These are phyloP conservation scores for Sesbania bispinosa DNA, from an alignment of 306 rosid species.

Conservation along the genomic window DNA sequence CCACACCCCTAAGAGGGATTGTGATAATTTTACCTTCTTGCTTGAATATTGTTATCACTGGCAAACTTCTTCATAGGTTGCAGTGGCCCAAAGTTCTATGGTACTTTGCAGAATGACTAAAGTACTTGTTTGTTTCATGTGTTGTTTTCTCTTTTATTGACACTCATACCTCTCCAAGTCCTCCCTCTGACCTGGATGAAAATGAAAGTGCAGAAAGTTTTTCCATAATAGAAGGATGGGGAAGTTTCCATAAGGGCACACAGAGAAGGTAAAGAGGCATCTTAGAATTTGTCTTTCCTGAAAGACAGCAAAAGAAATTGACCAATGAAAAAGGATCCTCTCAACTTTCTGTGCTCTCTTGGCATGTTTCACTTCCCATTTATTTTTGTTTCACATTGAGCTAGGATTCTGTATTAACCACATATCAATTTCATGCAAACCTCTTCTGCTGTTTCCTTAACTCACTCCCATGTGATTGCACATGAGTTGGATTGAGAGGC, in stretches of 20 bases:
- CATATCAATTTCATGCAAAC: conserved; percentile 33
- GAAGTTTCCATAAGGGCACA: conserved; percentile 43
- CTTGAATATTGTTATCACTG: conserved; percentile 21
- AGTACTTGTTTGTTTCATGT: conserved; percentile 60
- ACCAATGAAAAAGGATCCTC: conserved; percentile 42
- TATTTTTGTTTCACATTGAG: conserved; percentile 34
- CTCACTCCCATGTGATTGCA: conserved; percentile 47
- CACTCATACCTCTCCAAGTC: conserved; percentile 40
- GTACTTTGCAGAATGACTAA: conserved; percentile 39
- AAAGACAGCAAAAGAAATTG: conserved; percentile 44
- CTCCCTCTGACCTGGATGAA: conserved; percentile 42
- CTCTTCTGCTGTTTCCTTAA: conserved; percentile 30
- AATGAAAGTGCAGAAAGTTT: conserved; percentile 63
- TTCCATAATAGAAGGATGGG: conserved; percentile 30
- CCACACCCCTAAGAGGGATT: conserved; percentile 24
- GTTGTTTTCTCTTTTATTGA: conserved; percentile 70
- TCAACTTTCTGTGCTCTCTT: conserved; percentile 55
- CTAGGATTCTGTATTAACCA: conserved; percentile 31
- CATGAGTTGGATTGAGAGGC: conserved; percentile 30
- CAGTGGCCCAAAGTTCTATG: conserved; percentile 49
- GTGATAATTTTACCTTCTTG: conserved; percentile 15
- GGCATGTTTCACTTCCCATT: conserved; percentile 38
- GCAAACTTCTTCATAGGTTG: conserved; percentile 47
- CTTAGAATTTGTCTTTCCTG: conserved; percentile 76
- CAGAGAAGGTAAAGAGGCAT: conserved; percentile 67